Evolutionary conservation across 495 filamentous ascomycete species (phyloP), one percentile per base, ranked within the genome.

Genomic region (Bryoglossum gracile): DNA sequence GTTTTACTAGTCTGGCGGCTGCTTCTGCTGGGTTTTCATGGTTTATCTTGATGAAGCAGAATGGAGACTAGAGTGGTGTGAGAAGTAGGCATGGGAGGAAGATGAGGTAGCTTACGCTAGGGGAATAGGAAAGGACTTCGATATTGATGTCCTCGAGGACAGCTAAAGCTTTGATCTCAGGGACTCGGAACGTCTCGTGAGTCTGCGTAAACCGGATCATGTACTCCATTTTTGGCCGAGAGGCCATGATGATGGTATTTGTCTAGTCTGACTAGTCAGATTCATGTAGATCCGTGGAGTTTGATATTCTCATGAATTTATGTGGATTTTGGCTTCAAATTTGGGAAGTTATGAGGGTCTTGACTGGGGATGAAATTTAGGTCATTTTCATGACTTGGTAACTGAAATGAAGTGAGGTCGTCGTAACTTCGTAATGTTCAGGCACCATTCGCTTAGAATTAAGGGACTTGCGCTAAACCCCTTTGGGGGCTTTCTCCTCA

Each of bases 121-220:
- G 68, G 51, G 71, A 74, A 59, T 97, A 97, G 26, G 64, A 75
- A 17, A 86, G 50, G 51, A 94, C 73, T 46, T 88, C 74, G 2
- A 97, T 52, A 26, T 86, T 69, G 17, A 92, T 68, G 8, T 75
- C 72, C 24, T 78, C 71, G 11, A 94, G 62, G 5, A 77, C 62
- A 5, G 92, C 91, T 16, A 97, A 66, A 17, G 92, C 80, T 58
- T 90, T 68, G n/a, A 96, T 73, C 65, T 99, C 92, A 8, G 90
- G 75, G 48, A 76, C 75, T 44, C 90, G 85, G 62, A 99, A 99
- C 11, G 77, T 84, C 71, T 96, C 88, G 62, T 96, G 89, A 43
- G 75, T 71, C 63, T 97, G 94, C 9, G 82, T 87, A 61, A 97
- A 88, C 52, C 91, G 84, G 49, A 99, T 82, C 37, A 99, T 77